Evolutionary conservation across 2,329 filamentous ascomycete genomes (phyloP), one percentile per base, ranked within the genome.

Genomic region (Pseudogymnoascus sp.): DNA sequence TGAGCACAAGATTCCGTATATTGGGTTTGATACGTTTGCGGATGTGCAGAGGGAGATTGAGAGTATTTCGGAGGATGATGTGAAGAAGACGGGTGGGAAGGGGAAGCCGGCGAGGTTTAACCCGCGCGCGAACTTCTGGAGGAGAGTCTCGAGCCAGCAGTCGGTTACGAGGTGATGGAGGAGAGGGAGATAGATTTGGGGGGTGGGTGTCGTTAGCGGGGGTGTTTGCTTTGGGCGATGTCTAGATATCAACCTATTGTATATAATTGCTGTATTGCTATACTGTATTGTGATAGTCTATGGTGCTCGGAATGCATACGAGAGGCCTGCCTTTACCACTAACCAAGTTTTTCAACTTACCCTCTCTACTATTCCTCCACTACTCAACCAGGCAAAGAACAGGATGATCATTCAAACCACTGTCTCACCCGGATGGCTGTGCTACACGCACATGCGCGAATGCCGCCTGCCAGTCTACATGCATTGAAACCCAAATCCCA

Each of bases 121-220:
- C 74, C 86, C 86, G 6, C 79, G 86, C 46, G 87, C 85, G 28
- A 88, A 88, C 72, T 78, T 88, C 76, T 88, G 87, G 87, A 77
- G 87, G 62, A 78, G 85, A 28, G 80, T 84, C 46, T 84, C 81
- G 36, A 86, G 83, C 75, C 81, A 75, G 79, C 77, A 46, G 79
- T 25, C 23, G 43, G 43, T 49, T 23, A 14, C 43, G 25, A 53
- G n/a, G 46, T 16, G 14, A 31, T 31, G 3, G n/a, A 16, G 25
- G n/a, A 18, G 12, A 18, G n/a, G 3, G 42, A 53, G 42, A 53
- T 53, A 34, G n/a, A 53, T 12, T 31, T 16, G 16, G n/a, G 46
- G 25, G 25, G 8, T 31, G 46, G 46, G 46, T 5, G n/a, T 53
- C n/a, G 14, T 53, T 53, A 34, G n/a, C 25, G 46, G 7, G 25